Conservation (phyloP, 2,329 filamentous ascomycete species). For the Alternaria hordeiaustralica region DNA sequence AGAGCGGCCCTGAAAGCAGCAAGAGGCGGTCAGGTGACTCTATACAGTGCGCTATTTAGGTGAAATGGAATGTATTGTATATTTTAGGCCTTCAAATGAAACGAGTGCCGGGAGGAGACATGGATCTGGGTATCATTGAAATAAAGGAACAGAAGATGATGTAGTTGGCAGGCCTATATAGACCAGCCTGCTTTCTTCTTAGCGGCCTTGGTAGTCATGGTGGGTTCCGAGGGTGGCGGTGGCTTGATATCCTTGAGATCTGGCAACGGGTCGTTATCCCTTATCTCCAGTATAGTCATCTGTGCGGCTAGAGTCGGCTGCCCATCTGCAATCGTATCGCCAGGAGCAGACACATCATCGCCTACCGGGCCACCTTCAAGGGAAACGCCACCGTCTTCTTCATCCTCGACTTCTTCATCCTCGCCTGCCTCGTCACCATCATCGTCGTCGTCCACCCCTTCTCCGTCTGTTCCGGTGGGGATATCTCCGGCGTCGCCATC, state of each 20-base stretch:
- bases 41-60: background rate
- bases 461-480: constrained; percentile 32
- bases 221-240: constrained; percentile 19
- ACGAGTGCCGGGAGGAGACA: background rate
- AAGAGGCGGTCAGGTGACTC: background rate
- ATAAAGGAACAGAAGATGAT: background rate
- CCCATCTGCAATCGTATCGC: constrained; percentile 1
- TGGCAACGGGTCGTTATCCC: constrained; percentile 44
- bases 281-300: constrained; percentile 48
- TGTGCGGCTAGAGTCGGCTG: constrained; percentile 27
- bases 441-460: constrained; percentile 22
- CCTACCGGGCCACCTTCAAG: constrained; percentile 8
- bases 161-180: constrained; percentile 16
- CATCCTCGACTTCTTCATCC: constrained; percentile 11
- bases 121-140: constrained; percentile 10
- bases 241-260: constrained; percentile 40
- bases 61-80: background rate
- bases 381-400: constrained; percentile 1
- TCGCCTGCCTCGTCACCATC: background rate
- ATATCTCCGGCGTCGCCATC: constrained; percentile 58
- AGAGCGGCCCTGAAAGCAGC: background rate
- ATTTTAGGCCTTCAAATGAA: background rate
- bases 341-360: background rate
- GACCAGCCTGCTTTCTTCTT: constrained; percentile 48
- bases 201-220: constrained; percentile 44